Conservation (phyloP, 2,329 filamentous ascomycete genomes). For the Microdochium trichocladiopsis region DNA sequence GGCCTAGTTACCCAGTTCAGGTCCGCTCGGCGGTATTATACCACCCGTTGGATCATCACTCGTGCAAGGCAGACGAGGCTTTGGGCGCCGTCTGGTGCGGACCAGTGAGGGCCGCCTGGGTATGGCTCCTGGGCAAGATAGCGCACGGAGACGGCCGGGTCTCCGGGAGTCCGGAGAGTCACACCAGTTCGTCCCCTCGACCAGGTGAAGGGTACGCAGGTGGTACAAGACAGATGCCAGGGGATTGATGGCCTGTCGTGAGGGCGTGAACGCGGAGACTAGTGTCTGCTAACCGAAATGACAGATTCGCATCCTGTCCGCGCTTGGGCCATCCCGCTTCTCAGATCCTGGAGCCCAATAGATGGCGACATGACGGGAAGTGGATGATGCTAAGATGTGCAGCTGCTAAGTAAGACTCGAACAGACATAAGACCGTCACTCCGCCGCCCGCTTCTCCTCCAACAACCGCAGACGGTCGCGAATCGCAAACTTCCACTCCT, state of each 20-base stretch:
- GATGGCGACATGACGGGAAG: neutral
- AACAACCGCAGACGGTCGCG: constrained; percentile 6
- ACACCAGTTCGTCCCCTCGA: neutral
- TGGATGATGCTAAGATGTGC: neutral
- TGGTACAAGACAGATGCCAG: neutral
- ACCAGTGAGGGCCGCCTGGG: no score
- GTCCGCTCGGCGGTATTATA: neutral
- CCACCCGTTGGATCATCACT: neutral
- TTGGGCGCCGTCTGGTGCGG: no score
- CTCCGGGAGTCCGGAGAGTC: neutral
- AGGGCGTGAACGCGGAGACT: neutral
- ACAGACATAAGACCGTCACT: neutral
- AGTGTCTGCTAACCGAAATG: neutral
- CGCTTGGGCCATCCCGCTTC: neutral
- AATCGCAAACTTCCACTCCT: constrained; percentile 10
- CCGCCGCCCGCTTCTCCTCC: constrained; percentile 1
- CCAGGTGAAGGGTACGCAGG: neutral
- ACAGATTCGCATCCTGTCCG: neutral
- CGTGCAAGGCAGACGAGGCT: neutral
- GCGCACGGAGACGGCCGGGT: neutral
- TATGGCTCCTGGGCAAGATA: neutral
- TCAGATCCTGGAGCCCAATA: neutral
- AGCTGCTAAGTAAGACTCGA: neutral
- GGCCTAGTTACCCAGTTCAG: neutral
- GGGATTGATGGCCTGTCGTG: neutral